Evolutionary conservation across 768 basidiomycete species (phyloP).

Genomic region (Leccinum aurantiacum): DNA sequence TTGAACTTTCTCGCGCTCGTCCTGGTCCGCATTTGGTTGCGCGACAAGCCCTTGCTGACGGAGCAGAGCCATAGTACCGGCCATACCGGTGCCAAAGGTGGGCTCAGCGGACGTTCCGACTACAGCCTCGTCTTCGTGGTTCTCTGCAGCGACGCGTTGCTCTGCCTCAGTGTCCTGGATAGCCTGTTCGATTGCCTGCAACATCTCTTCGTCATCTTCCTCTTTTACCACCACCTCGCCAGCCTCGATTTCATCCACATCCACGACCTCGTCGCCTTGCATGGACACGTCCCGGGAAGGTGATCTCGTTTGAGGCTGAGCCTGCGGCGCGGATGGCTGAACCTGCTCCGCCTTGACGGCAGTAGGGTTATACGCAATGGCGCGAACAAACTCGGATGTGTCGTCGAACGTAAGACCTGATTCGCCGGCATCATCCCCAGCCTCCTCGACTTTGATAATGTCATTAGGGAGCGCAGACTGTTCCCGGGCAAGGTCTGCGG

Average conservation of each 20-base stretch:
- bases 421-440: constrained; percentile 37
- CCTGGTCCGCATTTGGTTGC: constrained; percentile 57
- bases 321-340: constrained; percentile 31
- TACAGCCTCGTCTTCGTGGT: constrained; percentile 31
- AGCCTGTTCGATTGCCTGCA: constrained; percentile 73
- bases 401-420: constrained; percentile 86
- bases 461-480: constrained; percentile 42
- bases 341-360: constrained; percentile 50
- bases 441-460: constrained; percentile 48
- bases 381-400: constrained; percentile 94
- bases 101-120: constrained; percentile 74
- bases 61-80: constrained; percentile 83
- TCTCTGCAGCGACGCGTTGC: constrained; percentile 39
- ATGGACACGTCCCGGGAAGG: constrained; percentile 56
- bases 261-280: constrained; percentile 54
- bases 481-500: constrained; percentile 57
- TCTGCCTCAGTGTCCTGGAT: constrained; percentile 64
- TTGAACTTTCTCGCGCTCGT: constrained; percentile 79
- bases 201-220: constrained; percentile 76
- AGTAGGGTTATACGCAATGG: constrained; percentile 67
- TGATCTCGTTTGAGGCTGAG: constrained; percentile 37
- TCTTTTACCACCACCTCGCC: constrained; percentile 80
- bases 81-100: constrained; percentile 81
- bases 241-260: constrained; percentile 73
- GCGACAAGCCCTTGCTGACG: constrained; percentile 90